phyloP scores from a whole-genome alignment of 1,284 basidiomycete species.

The Trametes hirsuta region DNA sequence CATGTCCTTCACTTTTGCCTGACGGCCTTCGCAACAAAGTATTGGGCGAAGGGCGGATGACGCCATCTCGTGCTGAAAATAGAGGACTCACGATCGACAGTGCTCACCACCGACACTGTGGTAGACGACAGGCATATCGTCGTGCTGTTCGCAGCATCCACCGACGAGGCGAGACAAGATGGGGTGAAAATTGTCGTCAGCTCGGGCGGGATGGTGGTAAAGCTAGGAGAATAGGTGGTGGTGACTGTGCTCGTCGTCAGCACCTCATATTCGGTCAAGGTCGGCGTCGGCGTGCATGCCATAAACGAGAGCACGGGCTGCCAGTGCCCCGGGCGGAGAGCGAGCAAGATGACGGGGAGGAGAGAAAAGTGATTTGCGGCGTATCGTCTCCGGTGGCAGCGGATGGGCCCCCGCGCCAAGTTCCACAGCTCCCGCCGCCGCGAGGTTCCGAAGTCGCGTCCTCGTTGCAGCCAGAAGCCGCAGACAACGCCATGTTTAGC shows the following conservation, averaged over 20 bases:
- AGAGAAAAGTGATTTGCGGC: constrained; percentile 15
- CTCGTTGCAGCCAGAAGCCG: constrained; percentile 11
- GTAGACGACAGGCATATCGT: constrained; percentile 11
- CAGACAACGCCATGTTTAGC: constrained; percentile 1
- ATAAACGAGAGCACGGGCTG: constrained; percentile 24
- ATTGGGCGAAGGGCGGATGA: background rate
- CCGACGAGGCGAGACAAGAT: constrained; percentile 19
- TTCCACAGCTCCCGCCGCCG: constrained; percentile 1
- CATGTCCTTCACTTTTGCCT: no score
- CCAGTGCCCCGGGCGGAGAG: background rate
- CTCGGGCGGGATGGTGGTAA: constrained; percentile 26
- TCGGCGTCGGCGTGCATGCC: constrained; percentile 35
- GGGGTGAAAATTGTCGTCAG: constrained; percentile 22
- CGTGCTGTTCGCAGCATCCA: constrained; percentile 7
- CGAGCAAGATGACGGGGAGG: constrained; percentile 8
- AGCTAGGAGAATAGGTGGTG: constrained; percentile 24
- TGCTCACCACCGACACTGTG: constrained; percentile 15
- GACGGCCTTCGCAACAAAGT: no score
- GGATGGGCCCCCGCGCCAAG: constrained; percentile 1
- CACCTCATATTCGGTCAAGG: constrained; percentile 30
- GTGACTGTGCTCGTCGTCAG: constrained; percentile 24
- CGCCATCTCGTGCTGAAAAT: background rate
- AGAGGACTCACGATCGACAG: constrained; percentile 22
- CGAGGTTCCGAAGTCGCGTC: constrained; percentile 13
- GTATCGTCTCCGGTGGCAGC: constrained; percentile 6